Conservation (phyloP, 352 stramenopile species). For the Phytopythium cucurbitacearum region DNA sequence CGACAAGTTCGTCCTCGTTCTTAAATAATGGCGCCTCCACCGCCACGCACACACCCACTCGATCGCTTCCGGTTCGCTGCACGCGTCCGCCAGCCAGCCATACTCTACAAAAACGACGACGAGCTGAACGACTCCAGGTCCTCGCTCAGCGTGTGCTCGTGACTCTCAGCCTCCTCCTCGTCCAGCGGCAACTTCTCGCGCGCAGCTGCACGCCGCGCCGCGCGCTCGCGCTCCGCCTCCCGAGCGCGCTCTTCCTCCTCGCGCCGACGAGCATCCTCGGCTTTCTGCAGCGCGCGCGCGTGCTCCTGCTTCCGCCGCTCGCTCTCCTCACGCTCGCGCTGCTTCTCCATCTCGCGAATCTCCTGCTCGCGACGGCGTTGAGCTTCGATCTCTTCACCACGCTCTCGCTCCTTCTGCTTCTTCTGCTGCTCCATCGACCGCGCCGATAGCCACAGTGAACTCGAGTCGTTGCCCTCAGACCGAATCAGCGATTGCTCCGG, state of each 20-base stretch:
- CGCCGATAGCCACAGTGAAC: slow-evolving; percentile 79
- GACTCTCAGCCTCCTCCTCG: slow-evolving; percentile 59
- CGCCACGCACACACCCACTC: slow-evolving; percentile 26
- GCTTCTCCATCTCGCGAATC: slow-evolving; percentile 60
- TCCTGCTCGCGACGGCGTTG: slow-evolving; percentile 64
- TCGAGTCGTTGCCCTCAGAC: slow-evolving; percentile 64
- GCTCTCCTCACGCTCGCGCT: slow-evolving; percentile 60
- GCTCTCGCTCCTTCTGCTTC: slow-evolving; percentile 80
- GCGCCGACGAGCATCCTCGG: slow-evolving; percentile 48
- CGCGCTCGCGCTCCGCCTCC: slow-evolving; percentile 55
- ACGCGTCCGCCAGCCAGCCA: slow-evolving; percentile 12
- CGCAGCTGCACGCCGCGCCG: slow-evolving; percentile 49
- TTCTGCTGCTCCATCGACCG: slow-evolving; percentile 87
- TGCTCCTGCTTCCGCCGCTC: slow-evolving; percentile 62
- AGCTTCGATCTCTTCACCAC: slow-evolving; percentile 58
- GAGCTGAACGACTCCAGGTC: slow-evolving; percentile 86
- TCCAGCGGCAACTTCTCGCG: slow-evolving; percentile 54
- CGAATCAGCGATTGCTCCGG: slow-evolving; percentile 48
- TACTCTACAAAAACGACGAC: slow-evolving; percentile 80
- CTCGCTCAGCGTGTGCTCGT: slow-evolving; percentile 70
- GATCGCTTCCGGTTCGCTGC: slow-evolving; percentile 17
- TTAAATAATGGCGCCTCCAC: slow-evolving; percentile 32
- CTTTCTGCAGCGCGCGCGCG: slow-evolving; percentile 34
- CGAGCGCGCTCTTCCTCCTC: slow-evolving; percentile 36
- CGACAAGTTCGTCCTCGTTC: background rate